A percentile compares a stretch with the other conserved stretches of the same genome.
These are phyloP conservation scores for Candida sojae DNA, from an alignment of 1,139 yeast genomes.

Conservation along the genomic window DNA sequence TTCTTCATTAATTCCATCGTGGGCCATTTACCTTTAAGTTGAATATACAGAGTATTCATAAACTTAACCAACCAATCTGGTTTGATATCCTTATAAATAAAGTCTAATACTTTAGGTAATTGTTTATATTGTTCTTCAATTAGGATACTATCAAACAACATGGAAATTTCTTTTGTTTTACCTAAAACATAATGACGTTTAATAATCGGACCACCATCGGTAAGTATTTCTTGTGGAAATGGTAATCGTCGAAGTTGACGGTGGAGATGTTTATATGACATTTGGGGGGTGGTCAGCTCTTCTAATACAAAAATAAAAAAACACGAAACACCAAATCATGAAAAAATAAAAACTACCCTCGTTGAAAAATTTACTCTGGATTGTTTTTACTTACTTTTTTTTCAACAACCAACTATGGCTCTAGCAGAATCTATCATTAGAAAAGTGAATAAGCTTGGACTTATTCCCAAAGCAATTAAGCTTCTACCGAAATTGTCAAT, in stretches of 20 bases:
- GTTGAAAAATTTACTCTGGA: too few species aligned
- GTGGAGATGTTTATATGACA: slow-evolving; percentile 13
- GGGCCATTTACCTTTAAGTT: slow-evolving; percentile 35
- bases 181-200: slow-evolving; percentile 4
- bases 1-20: too few species aligned
- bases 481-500: slow-evolving; percentile 64
- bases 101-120: slow-evolving; percentile 28
- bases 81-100: slow-evolving; percentile 23
- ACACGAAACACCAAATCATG: neutral
- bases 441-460: slow-evolving; percentile 55
- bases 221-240: slow-evolving; percentile 9
- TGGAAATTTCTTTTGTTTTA: neutral
- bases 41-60: slow-evolving; percentile 19
- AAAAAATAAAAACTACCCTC: too few species aligned
- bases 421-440: slow-evolving; percentile 57
- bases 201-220: slow-evolving; percentile 5
- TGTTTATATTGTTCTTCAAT: slow-evolving; percentile 27
- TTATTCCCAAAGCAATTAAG: slow-evolving; percentile 57
- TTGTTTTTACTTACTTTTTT: neutral
- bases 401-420: slow-evolving; percentile 44
- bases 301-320: neutral
- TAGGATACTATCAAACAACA: slow-evolving; percentile 26
- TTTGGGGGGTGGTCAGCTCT: neutral
- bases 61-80: slow-evolving; percentile 27
- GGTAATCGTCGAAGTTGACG: slow-evolving; percentile 13